phyloP scores from a whole-genome alignment of 495 filamentous ascomycete species.

The Usnea hakonensis region DNA sequence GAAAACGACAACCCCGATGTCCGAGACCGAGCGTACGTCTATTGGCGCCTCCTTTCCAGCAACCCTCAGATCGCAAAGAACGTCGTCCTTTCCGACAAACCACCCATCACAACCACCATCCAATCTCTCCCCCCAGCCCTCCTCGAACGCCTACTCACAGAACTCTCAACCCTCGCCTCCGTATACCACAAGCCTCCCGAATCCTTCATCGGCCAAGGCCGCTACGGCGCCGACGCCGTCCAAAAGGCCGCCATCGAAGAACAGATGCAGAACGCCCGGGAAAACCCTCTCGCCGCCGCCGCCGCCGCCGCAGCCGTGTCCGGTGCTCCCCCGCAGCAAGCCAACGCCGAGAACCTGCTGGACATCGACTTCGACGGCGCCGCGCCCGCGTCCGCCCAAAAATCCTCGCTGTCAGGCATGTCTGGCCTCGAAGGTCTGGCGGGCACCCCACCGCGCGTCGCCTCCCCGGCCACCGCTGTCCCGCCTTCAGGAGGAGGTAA shows the following conservation, averaged over 20 bases:
- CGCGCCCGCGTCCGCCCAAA: slow-evolving; percentile 80
- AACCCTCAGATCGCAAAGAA: slow-evolving; percentile 81
- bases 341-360: slow-evolving; percentile 86
- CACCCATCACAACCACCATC: slow-evolving; percentile 88
- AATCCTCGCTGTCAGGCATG: slow-evolving; percentile 50
- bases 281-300: slow-evolving; percentile 86
- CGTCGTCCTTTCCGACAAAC: slow-evolving; percentile 89
- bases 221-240: slow-evolving; percentile 88
- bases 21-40: slow-evolving; percentile 92
- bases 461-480: slow-evolving; percentile 47
- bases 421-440: slow-evolving; percentile 66
- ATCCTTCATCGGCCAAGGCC: slow-evolving; percentile 90
- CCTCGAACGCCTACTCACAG: slow-evolving; percentile 76
- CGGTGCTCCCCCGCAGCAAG: slow-evolving; percentile 47
- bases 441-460: slow-evolving; percentile 73
- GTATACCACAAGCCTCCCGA: slow-evolving; percentile 99
- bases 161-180: slow-evolving; percentile 92
- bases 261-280: slow-evolving; percentile 80
- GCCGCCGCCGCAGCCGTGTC: slow-evolving; percentile 57
- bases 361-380: slow-evolving; percentile 98
- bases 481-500: slow-evolving; percentile 44
- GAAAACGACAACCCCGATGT: slow-evolving; percentile 98
- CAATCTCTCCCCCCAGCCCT: slow-evolving; percentile 73
- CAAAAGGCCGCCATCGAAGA: slow-evolving; percentile 93
- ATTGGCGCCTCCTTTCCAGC: slow-evolving; percentile 94